phyloP scores from a whole-genome alignment of 306 rosid genomes.

The Cicer chorassanicum region DNA sequence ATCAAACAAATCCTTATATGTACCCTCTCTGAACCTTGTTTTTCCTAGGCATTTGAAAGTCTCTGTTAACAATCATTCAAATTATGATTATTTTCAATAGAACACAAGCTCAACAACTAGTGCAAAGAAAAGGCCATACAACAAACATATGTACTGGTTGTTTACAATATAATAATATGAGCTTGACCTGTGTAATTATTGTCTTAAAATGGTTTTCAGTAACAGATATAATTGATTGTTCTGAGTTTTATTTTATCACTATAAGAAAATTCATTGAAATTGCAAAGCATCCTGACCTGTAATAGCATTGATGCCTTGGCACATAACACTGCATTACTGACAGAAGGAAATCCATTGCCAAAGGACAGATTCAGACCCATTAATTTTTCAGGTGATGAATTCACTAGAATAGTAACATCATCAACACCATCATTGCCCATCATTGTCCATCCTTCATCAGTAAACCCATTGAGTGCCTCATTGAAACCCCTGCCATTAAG shows the following conservation, averaged over 20 bases:
- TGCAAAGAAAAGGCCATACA: slow-evolving; percentile 20
- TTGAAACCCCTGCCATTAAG: slow-evolving; percentile 81
- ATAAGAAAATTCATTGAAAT: slow-evolving; percentile 5
- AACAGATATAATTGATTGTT: slow-evolving; percentile 17
- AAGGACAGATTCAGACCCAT: slow-evolving; percentile 92
- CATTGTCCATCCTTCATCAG: slow-evolving; percentile 97
- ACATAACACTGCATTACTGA: slow-evolving; percentile 91
- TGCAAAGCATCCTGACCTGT: slow-evolving; percentile 68
- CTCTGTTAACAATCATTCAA: not conserved
- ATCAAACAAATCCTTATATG: slow-evolving; percentile 24
- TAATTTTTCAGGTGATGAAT: slow-evolving; percentile 90
- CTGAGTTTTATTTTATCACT: slow-evolving; percentile 8
- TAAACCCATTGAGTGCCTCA: slow-evolving; percentile 95
- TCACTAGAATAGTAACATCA: slow-evolving; percentile 87
- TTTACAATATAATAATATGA: slow-evolving; percentile 11
- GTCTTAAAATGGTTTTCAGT: not conserved
- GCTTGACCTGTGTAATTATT: not conserved
- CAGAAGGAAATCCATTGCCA: slow-evolving; percentile 80
- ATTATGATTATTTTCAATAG: slow-evolving; percentile 2
- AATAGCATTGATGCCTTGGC: slow-evolving; percentile 98
- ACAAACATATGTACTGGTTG: not conserved
- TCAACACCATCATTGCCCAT: slow-evolving; percentile 92
- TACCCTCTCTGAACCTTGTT: slow-evolving; percentile 25
- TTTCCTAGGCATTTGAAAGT: slow-evolving; percentile 10
- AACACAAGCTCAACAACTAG: not conserved